Conservation (phyloP, 2,329 filamentous ascomycete genomes). For the Epichloe elymi region DNA sequence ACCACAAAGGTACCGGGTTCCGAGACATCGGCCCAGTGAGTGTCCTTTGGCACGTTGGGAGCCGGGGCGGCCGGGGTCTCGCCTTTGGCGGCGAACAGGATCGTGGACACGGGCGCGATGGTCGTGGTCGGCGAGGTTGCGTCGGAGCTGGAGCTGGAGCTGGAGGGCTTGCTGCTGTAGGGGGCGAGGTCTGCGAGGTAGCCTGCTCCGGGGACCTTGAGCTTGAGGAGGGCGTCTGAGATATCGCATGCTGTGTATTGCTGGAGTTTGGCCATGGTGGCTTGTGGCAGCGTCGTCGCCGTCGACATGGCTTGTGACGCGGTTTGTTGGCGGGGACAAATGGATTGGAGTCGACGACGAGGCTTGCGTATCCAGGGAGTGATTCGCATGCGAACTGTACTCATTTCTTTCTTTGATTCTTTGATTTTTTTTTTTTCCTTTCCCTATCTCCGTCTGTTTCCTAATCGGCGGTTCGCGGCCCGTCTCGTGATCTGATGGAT, state of each 20-base stretch:
- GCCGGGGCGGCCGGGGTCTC: constrained; percentile 17
- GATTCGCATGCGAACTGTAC: not conserved
- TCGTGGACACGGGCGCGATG: constrained; percentile 45
- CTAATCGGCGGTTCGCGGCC: too few species aligned
- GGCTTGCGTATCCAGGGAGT: not conserved
- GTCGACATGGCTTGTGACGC: constrained; percentile 1
- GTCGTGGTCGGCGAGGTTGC: constrained; percentile 27
- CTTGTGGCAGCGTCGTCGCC: constrained; percentile 5
- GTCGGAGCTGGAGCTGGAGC: constrained; percentile 8
- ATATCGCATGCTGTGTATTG: constrained; percentile 42
- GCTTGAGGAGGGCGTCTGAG: constrained; percentile 59
- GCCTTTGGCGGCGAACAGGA: constrained; percentile 49
- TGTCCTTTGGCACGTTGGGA: constrained; percentile 41
- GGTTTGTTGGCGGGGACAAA: not conserved
- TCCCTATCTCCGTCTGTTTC: too few species aligned
- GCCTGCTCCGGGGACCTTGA: constrained; percentile 53
- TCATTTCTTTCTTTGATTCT: not conserved
- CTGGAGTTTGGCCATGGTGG: constrained; percentile 16
- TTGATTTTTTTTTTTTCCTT: too few species aligned
- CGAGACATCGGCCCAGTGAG: constrained; percentile 57
- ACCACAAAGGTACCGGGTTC: constrained; percentile 48
- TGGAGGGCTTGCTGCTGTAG: constrained; percentile 16
- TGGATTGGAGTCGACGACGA: not conserved
- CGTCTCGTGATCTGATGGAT: too few species aligned
- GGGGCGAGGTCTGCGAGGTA: constrained; percentile 45